Evolutionary conservation across 495 filamentous ascomycete genomes (phyloP).

Genomic region (Melanomma pulvis-pyrius): DNA sequence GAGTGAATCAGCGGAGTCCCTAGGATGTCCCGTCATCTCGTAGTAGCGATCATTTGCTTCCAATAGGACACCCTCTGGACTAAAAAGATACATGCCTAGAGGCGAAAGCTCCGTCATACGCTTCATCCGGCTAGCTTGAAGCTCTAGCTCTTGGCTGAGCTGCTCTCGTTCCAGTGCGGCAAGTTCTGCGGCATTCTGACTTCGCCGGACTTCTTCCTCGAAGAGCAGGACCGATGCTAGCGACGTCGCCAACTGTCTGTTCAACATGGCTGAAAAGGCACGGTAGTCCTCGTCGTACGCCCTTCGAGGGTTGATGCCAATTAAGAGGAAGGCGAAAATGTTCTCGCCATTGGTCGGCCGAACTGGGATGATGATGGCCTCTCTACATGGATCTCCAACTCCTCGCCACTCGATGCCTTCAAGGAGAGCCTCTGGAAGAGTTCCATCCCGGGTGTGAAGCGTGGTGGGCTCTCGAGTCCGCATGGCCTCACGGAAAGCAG

Average conservation of each 20-base stretch:
- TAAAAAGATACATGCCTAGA: slow-evolving; percentile 31
- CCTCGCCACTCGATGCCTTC: slow-evolving; percentile 47
- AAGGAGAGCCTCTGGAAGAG: slow-evolving; percentile 37
- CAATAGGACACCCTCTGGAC: slow-evolving; percentile 21
- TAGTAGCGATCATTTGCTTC: slow-evolving; percentile 31
- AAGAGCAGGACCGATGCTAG: slow-evolving; percentile 36
- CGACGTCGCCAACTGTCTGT: slow-evolving; percentile 32
- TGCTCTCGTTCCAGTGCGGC: slow-evolving; percentile 27
- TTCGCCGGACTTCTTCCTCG: slow-evolving; percentile 34
- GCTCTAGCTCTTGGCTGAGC: slow-evolving; percentile 23
- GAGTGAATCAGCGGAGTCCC: slow-evolving; percentile 22
- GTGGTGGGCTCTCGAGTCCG: slow-evolving; percentile 26
- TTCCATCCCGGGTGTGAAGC: slow-evolving; percentile 25
- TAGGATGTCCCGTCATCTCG: slow-evolving; percentile 44
- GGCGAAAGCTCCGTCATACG: slow-evolving; percentile 33
- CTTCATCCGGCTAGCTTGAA: slow-evolving; percentile 29
- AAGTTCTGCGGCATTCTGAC: slow-evolving; percentile 13
- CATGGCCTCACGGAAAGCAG: slow-evolving; percentile 31
- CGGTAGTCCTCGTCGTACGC: slow-evolving; percentile 48
- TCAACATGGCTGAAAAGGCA: slow-evolving; percentile 27
- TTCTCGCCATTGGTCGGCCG: slow-evolving; percentile 41
- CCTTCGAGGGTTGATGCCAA: slow-evolving; percentile 52
- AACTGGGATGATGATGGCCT: slow-evolving; percentile 45
- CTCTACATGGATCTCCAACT: slow-evolving; percentile 42
- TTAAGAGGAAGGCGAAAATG: slow-evolving; percentile 50